phyloP scores from a whole-genome alignment of 257 asterid species.

The Hygrophila difformis region DNA sequence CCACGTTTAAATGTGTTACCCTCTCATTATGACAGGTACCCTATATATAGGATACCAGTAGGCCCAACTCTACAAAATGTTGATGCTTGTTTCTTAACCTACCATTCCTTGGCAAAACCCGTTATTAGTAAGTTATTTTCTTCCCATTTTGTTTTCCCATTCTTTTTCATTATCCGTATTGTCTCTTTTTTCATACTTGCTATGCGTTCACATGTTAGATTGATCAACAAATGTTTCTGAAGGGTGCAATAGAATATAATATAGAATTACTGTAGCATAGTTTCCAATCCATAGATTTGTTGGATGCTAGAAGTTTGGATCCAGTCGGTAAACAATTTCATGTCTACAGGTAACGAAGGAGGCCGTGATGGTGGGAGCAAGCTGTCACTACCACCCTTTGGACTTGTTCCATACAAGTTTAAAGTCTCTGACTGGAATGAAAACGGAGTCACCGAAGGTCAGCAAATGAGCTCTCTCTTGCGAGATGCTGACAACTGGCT shows the following conservation, averaged over 20 bases:
- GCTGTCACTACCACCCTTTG: conserved; percentile 60
- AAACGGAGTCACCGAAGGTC: conserved; percentile 39
- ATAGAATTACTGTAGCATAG: conserved; percentile 6
- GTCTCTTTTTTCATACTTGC: not conserved
- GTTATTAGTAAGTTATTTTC: conserved; percentile 33
- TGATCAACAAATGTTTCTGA: not conserved
- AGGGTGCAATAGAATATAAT: not conserved
- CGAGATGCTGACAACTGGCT: conserved; percentile 79
- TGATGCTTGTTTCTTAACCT: conserved; percentile 85
- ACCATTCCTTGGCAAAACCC: conserved; percentile 73
- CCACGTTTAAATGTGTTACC: not conserved
- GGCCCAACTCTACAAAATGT: conserved; percentile 89
- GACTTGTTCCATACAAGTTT: conserved; percentile 74
- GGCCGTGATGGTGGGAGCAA: conserved; percentile 29
- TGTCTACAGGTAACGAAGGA: conserved; percentile 25
- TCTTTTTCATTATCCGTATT: not conserved
- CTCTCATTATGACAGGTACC: conserved; percentile 60
- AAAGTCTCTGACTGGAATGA: conserved; percentile 46
- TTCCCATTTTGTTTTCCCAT: not conserved
- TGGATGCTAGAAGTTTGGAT: not conserved
- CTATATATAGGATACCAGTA: conserved; percentile 83
- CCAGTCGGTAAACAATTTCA: conserved; percentile 10
- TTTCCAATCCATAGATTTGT: no score
- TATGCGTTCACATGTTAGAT: no score
- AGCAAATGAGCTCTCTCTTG: conserved; percentile 45